Conservation (phyloP, 1,284 basidiomycete species). For the Malassezia yamatoensis region DNA sequence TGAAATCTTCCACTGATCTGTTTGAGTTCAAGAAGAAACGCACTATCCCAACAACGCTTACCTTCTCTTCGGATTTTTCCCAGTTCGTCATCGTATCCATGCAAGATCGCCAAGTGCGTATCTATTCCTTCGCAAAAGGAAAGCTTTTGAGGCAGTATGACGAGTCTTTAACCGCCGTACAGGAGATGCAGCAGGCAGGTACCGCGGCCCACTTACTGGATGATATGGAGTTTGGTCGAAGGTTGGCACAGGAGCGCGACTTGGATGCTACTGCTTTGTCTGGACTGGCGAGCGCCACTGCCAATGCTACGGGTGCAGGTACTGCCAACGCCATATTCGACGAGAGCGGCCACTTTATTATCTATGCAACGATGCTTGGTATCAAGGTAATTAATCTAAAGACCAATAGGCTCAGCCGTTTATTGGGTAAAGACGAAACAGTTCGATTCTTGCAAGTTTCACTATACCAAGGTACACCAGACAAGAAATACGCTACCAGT, state of each 20-base stretch:
- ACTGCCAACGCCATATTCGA: constrained; percentile 72
- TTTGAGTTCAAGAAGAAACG: constrained; percentile 95
- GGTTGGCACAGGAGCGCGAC: constrained; percentile 82
- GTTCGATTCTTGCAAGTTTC: constrained; percentile 79
- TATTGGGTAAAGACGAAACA: constrained; percentile 89
- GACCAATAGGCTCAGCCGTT: constrained; percentile 78
- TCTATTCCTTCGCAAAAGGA: constrained; percentile 81
- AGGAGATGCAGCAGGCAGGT: constrained; percentile 70
- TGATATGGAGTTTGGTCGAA: constrained; percentile 98
- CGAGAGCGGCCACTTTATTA: constrained; percentile 82
- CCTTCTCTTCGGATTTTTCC: constrained; percentile 73
- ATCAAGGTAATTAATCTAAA: constrained; percentile 94
- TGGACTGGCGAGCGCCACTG: constrained; percentile 50
- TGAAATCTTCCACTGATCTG: constrained; percentile 80
- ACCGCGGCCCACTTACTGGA: constrained; percentile 83
- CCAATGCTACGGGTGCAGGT: constrained; percentile 25
- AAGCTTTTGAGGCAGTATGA: constrained; percentile 89
- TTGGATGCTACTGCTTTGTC: constrained; percentile 61
- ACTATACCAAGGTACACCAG: constrained; percentile 83
- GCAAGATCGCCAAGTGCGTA: constrained; percentile 79
- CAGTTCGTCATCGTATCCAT: constrained; percentile 86
- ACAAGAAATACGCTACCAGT: constrained; percentile 73
- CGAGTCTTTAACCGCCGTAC: constrained; percentile 78
- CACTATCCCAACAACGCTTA: constrained; percentile 76
- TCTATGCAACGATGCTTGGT: constrained; percentile 86